phyloP scores from a whole-genome alignment of 139 green algal species.

The Edaphochlamys debaryana region DNA sequence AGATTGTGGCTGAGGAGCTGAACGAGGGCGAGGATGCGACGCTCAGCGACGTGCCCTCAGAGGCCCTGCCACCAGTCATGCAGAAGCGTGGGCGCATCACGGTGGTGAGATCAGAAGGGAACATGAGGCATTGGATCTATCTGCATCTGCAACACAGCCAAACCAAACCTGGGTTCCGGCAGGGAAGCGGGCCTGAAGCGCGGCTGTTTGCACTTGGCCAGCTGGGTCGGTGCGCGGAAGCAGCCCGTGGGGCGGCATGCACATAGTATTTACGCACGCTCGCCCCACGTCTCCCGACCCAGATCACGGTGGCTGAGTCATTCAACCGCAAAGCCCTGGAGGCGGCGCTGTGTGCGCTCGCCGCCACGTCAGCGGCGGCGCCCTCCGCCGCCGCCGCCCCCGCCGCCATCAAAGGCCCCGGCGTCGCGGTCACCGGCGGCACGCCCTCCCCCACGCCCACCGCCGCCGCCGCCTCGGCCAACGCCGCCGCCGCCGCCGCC shows the following conservation, averaged over 20 bases:
- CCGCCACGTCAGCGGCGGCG: neutral
- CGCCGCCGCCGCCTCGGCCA: neutral
- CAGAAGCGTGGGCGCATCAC: conserved; percentile 36
- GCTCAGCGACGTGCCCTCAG: neutral
- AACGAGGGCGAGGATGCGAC: neutral
- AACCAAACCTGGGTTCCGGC: no score
- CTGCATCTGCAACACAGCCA: no score
- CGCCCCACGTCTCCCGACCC: no score
- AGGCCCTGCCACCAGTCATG: neutral
- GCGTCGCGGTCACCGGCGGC: neutral
- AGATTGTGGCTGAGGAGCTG: conserved; percentile 13
- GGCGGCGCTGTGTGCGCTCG: neutral
- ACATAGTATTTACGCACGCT: no score
- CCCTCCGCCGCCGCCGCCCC: neutral
- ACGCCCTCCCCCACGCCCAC: neutral
- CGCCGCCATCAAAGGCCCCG: neutral
- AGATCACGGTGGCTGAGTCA: conserved; percentile 30
- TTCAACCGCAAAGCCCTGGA: conserved; percentile 39
- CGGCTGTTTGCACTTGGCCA: no score
- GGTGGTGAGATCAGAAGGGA: conserved; percentile 4
- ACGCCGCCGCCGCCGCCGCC: neutral
- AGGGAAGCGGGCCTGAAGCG: no score
- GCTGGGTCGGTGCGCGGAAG: no score
- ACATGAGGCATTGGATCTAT: no score
- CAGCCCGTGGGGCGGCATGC: no score